Percentiles rank a stretch among this genome's conserved stretches.
These are phyloP conservation scores for Chlorophyllum brunneum DNA, from an alignment of 768 basidiomycete species.

Conservation along the genomic window DNA sequence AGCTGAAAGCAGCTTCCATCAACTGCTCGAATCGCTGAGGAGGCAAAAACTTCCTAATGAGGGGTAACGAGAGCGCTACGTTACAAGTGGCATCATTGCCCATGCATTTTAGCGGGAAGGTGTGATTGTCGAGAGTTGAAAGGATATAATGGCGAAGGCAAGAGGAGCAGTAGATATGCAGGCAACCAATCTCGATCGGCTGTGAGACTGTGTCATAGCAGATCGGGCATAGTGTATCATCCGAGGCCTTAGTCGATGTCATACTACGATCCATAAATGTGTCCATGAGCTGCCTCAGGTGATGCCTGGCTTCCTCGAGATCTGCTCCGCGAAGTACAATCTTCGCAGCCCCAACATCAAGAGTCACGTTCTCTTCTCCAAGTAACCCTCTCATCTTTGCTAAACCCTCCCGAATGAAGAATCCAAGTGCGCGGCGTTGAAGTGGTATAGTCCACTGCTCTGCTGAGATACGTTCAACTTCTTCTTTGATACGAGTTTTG, in stretches of 20 bases:
- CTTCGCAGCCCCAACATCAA: constrained; percentile 33
- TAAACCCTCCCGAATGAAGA: constrained; percentile 49
- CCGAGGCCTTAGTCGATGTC: neutral
- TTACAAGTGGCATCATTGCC: constrained; percentile 56
- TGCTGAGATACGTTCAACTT: constrained; percentile 44
- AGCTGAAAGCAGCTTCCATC: constrained; percentile 50
- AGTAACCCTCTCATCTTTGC: constrained; percentile 46
- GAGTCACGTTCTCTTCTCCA: constrained; percentile 49
- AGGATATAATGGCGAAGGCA: constrained; percentile 46
- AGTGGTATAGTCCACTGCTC: constrained; percentile 38
- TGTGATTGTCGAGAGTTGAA: constrained; percentile 35
- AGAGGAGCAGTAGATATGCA: constrained; percentile 45
- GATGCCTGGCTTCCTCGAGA: constrained; percentile 50
- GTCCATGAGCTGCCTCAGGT: constrained; percentile 39
- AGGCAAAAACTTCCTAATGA: constrained; percentile 49
- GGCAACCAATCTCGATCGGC: constrained; percentile 41
- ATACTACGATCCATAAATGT: constrained; percentile 10
- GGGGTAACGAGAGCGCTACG: constrained; percentile 46
- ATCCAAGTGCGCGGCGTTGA: constrained; percentile 37
- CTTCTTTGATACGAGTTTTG: constrained; percentile 38
- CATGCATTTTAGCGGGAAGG: constrained; percentile 63
- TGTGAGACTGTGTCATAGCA: constrained; percentile 44
- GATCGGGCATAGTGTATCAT: constrained; percentile 42
- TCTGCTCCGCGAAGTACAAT: constrained; percentile 49
- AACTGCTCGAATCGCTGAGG: constrained; percentile 47